These are phyloP conservation scores for Colletotrichum aenigma DNA, from an alignment of 2,329 filamentous ascomycete species.

Conservation along the genomic window DNA sequence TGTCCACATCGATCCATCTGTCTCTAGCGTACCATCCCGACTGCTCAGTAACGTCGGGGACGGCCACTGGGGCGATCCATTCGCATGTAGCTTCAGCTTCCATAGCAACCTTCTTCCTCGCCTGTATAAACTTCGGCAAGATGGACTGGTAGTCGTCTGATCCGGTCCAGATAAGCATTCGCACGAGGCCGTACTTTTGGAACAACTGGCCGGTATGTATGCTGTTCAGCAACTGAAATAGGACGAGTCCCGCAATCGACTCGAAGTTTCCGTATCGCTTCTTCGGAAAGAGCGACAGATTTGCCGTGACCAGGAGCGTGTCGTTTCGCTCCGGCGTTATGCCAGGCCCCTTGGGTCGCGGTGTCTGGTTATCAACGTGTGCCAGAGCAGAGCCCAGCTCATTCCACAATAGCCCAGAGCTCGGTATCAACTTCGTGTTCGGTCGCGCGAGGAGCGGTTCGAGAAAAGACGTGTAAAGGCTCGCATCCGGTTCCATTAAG, in stretches of 20 bases:
- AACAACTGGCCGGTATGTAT: slow-evolving; percentile 65
- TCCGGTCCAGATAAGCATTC: slow-evolving; percentile 77
- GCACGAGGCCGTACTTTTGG: slow-evolving; percentile 78
- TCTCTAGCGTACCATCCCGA: slow-evolving; percentile 43
- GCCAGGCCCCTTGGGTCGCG: slow-evolving; percentile 38
- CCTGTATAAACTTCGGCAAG: slow-evolving; percentile 63
- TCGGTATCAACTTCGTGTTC: slow-evolving; percentile 54
- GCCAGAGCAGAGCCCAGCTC: slow-evolving; percentile 61
- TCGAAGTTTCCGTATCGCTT: slow-evolving; percentile 55
- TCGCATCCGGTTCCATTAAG: slow-evolving; percentile 74
- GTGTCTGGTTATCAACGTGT: slow-evolving; percentile 60
- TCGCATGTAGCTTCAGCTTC: slow-evolving; percentile 66
- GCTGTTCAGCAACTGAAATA: slow-evolving; percentile 65
- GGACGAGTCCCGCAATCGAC: slow-evolving; percentile 60
- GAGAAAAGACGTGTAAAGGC: slow-evolving; percentile 66
- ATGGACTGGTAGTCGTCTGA: slow-evolving; percentile 62
- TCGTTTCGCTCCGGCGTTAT: slow-evolving; percentile 64
- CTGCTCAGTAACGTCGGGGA: slow-evolving; percentile 30
- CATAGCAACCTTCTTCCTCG: slow-evolving; percentile 61
- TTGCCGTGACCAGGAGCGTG: slow-evolving; percentile 74
- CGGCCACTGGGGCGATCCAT: slow-evolving; percentile 63
- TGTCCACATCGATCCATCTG: slow-evolving; percentile 51
- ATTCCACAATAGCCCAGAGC: slow-evolving; percentile 63
- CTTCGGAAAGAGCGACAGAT: slow-evolving; percentile 62
- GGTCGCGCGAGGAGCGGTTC: slow-evolving; percentile 55